phyloP scores from a whole-genome alignment of 352 stramenopile species.

The Plasmopara viticola region DNA sequence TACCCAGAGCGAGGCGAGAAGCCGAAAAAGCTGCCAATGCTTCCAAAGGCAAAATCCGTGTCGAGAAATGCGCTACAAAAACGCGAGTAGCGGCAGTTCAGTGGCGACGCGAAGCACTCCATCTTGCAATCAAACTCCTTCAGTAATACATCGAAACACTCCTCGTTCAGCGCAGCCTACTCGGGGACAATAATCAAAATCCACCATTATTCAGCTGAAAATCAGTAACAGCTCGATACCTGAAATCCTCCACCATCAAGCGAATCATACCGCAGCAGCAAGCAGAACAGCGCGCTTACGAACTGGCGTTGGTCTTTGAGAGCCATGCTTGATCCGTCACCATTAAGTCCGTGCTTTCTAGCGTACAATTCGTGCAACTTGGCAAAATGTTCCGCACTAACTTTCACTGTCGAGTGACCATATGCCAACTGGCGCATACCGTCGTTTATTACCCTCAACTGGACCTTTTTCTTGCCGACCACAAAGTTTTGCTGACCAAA shows the following conservation, averaged over 20 bases:
- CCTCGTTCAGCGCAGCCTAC: slow-evolving; percentile 79
- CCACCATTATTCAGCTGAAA: not conserved
- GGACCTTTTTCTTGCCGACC: slow-evolving; percentile 42
- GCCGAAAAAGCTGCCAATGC: slow-evolving; percentile 91
- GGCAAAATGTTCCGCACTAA: slow-evolving; percentile 74
- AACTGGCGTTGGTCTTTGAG: slow-evolving; percentile 39
- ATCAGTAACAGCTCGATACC: slow-evolving; percentile 11
- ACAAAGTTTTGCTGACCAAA: slow-evolving; percentile 42
- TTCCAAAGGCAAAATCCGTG: slow-evolving; percentile 86
- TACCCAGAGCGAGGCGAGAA: slow-evolving; percentile 78
- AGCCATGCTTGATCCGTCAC: slow-evolving; percentile 13
- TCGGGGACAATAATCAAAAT: slow-evolving; percentile 1
- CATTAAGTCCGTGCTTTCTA: slow-evolving; percentile 26
- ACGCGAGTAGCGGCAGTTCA: slow-evolving; percentile 89
- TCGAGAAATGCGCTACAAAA: slow-evolving; percentile 90
- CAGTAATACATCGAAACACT: slow-evolving; percentile 90
- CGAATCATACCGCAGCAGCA: slow-evolving; percentile 90
- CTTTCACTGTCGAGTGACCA: slow-evolving; percentile 61
- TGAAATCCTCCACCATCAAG: slow-evolving; percentile 92
- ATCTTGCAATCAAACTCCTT: slow-evolving; percentile 88
- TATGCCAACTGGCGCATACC: slow-evolving; percentile 53
- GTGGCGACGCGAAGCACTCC: slow-evolving; percentile 92
- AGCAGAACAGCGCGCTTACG: slow-evolving; percentile 75
- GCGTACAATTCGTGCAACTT: slow-evolving; percentile 86
- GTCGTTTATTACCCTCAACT: slow-evolving; percentile 26